Evolutionary conservation across 441 rosid genomes (phyloP).

Genomic region (Sinapis alba): DNA sequence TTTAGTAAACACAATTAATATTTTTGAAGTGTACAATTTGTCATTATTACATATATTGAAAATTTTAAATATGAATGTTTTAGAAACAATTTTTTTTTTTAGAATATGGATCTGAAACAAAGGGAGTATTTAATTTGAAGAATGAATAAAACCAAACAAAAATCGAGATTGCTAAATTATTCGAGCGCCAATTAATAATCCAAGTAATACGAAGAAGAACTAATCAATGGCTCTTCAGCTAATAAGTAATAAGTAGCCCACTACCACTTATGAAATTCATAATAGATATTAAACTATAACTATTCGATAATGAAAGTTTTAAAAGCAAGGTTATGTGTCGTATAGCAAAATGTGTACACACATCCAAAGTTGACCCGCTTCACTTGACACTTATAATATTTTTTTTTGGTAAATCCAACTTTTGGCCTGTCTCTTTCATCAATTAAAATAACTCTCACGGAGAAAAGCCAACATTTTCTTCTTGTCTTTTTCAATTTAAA

Average conservation of each 20-base stretch:
- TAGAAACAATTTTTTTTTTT: too few species aligned
- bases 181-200: neutral
- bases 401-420: neutral
- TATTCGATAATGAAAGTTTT: neutral
- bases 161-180: neutral
- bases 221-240: neutral
- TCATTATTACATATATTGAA: too few species aligned
- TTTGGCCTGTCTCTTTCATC: conserved; percentile 26
- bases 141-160: neutral
- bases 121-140: neutral
- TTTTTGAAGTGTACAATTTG: too few species aligned
- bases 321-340: conserved; percentile 17
- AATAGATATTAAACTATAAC: neutral
- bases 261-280: conserved; percentile 10
- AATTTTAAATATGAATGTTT: too few species aligned
- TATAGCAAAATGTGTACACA: conserved; percentile 24
- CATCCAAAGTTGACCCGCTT: conserved; percentile 32
- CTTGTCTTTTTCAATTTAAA: neutral
- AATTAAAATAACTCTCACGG: conserved; percentile 38
- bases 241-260: conserved; percentile 17
- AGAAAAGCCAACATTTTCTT: conserved; percentile 25
- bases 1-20: too few species aligned
- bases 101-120: too few species aligned
- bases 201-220: neutral
- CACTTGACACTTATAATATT: neutral